Conservation (phyloP, 108 stramenopile species). For the Pelagomonas calceolata region DNA sequence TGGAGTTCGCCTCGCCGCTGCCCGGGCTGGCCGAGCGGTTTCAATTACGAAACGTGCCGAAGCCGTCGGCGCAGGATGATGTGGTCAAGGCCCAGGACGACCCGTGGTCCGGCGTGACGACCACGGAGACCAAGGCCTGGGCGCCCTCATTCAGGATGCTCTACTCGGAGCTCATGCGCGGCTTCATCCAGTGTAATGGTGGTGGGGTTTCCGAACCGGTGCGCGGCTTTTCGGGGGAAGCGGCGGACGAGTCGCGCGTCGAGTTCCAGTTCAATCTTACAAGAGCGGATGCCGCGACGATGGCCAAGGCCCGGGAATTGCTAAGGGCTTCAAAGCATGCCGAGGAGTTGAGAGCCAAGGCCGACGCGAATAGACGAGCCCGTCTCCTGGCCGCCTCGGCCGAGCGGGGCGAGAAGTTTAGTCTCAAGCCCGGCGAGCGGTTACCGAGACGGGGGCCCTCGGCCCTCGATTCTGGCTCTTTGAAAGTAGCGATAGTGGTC, state of each 20-base stretch:
- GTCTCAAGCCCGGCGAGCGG: background rate
- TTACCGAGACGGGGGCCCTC: background rate
- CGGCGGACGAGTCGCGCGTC: background rate
- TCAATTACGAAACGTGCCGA: background rate
- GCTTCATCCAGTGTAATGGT: background rate
- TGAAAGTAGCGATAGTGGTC: slow-evolving; percentile 2
- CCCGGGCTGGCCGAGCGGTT: slow-evolving; percentile 8
- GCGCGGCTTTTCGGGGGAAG: background rate
- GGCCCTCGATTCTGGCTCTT: background rate
- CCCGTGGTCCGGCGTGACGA: background rate
- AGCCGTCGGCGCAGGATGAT: background rate
- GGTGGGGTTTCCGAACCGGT: background rate
- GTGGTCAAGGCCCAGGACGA: background rate
- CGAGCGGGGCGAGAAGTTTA: background rate
- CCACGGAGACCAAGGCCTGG: background rate
- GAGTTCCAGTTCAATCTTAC: background rate
- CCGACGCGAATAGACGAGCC: background rate
- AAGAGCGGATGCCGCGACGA: background rate
- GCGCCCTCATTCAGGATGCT: background rate
- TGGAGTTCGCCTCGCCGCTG: background rate
- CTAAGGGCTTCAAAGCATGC: background rate
- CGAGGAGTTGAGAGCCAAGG: background rate
- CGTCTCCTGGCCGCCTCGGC: background rate
- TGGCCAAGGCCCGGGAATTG: background rate
- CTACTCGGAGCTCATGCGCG: background rate